Base-by-base conservation (phyloP, 345 rosid species). In the Euphorbia peplus region DNA sequence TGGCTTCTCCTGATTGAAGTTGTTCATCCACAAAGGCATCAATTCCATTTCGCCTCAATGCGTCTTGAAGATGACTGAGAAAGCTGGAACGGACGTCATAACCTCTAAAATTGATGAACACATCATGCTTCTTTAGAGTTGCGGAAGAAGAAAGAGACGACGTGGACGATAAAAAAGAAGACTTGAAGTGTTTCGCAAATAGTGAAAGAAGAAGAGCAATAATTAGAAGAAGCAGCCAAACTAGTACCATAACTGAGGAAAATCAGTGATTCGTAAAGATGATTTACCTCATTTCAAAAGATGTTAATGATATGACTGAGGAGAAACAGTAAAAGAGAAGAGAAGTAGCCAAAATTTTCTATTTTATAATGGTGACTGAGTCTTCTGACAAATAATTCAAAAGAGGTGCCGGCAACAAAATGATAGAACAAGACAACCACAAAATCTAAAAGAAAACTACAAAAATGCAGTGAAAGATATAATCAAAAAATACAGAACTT, bases 31-130 rank as follows among this genome's bases (percentile, higher is more conserved):
- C 42, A 44, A 2, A 39, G 26, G 52, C 51, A 16, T 19, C 14
- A 5, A 67, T 12, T 15, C 29, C 8, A 0, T 54, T 9, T 6
- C 7, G 24, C 7, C 1, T 0, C 25, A 55, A 53, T 9, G 47
- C 35, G 5, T 39, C 0, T 5, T 18, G 11, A 4, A 67, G 48
- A 56, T 67, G 70, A 22, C 63, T 55, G 16, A 44, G 47, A 1
- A 67, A 67, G 22, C 12, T 10, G 9, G 21, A 0, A 18, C 62
- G 47, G 29, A 28, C 41, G 28, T 67, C 62, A 1, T 2, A 4
- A 5, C 70, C 70, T 55, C 66, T 62, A 62, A 62, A 62, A 62
- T 29, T 62, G 3, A 62, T 24, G 66, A 62, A 62, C 35, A 62
- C 51, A 9, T 62, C 66, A 15, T 14, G 16, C 52, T 41, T 62